Conservation (phyloP, 306 rosid genomes). For the Luffa aegyptiaca region DNA sequence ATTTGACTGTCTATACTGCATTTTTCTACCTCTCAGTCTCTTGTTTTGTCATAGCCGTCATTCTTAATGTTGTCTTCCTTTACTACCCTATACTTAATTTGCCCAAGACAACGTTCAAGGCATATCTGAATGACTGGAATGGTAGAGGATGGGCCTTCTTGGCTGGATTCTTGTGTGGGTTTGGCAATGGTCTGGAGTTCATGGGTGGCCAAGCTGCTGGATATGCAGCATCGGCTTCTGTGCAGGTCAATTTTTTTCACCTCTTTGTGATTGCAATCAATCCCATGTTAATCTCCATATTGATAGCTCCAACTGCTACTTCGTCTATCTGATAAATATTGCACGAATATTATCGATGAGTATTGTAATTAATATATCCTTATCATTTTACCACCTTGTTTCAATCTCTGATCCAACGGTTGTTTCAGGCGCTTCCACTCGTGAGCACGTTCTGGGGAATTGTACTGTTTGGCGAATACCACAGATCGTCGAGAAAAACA, state of each 20-base stretch:
- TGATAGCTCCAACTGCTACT: too few species aligned
- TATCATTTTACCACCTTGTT: background rate
- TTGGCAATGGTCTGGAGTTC: background rate
- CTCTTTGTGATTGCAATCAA: background rate
- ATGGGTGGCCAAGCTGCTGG: slow-evolving; percentile 69
- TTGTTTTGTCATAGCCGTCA: slow-evolving; percentile 51
- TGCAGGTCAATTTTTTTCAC: slow-evolving; percentile 52
- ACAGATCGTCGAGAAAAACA: slow-evolving; percentile 63
- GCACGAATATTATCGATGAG: background rate
- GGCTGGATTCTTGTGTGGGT: background rate
- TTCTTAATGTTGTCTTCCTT: slow-evolving; percentile 65
- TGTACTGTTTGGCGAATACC: slow-evolving; percentile 63
- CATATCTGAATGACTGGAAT: background rate
- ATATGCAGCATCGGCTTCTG: slow-evolving; percentile 96
- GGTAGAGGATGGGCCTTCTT: background rate
- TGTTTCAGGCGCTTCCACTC: slow-evolving; percentile 69
- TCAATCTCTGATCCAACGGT: slow-evolving; percentile 2
- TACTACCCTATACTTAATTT: slow-evolving; percentile 37
- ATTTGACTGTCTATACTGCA: slow-evolving; percentile 68
- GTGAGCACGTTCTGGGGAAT: slow-evolving; percentile 93
- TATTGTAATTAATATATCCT: background rate
- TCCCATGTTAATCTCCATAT: background rate
- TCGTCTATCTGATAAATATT: background rate
- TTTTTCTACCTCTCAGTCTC: slow-evolving; percentile 82
- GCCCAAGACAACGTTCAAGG: background rate